Base-by-base conservation (phyloP, 78 protist genomes). In the Dictyostelium purpureum region DNA sequence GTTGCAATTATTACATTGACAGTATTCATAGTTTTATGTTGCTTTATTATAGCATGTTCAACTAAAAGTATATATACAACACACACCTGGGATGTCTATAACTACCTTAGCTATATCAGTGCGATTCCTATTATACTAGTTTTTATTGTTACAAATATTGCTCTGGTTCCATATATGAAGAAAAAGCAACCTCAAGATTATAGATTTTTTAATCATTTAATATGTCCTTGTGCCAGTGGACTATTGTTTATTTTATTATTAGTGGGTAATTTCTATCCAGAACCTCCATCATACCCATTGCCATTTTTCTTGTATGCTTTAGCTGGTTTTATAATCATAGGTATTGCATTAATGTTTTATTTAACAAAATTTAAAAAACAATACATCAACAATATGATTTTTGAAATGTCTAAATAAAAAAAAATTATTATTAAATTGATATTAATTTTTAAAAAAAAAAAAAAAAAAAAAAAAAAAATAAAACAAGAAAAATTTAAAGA, bases 81-180 rank as follows among this genome's bases (percentile, higher is more conserved):
- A 49, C 59, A 66, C 2, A 35, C 66, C 3, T 80, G 89, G 89
- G 43, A 67, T 35, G 69, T 74, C 6, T 80, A 80, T 67, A 37
- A 49, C 1, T 80, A 80, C 38, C 47, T 80, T 2, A 45, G 77
- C 5, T 80, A 67, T 21, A 67, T 67, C 37, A 78, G 78, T 5
- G 67, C 89, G 28, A 16, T 80, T 1, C 89, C 89, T 21, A 19
- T 80, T 9, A 80, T 80, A 6, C 19, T 80, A 28, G 75, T 80
- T 1, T 80, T 80, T n/a, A 80, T 80, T 4, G 24, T 80, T 19
- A 80, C 89, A 12, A 80, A 80, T 43, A 80, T 80, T 37, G 63
- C 89, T 4, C 49, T 80, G 28, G 51, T 80, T n/a, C 47, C 52
- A 19, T 80, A 80, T 45, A 28, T 80, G 33, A 80, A 37, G 33